Evolutionary conservation across 345 rosid species (phyloP).

Genomic region (Mallotus nudiflorus): DNA sequence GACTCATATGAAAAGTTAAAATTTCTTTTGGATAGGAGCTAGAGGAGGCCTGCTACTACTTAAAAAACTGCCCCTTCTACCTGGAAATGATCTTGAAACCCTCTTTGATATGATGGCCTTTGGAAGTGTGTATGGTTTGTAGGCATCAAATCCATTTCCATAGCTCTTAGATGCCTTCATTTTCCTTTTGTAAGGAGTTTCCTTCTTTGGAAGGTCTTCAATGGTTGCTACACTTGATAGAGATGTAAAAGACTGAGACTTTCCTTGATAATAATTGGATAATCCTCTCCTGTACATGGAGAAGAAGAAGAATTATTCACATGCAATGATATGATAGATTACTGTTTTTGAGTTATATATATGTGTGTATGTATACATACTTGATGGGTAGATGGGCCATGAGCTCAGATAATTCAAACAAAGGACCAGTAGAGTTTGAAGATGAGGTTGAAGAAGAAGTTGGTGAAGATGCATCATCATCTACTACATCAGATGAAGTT

Average conservation of each 20-base stretch:
- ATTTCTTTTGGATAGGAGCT: conserved; percentile 35
- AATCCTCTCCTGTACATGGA: conserved; percentile 58
- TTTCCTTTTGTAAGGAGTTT: conserved; percentile 29
- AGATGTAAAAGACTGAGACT: conserved; percentile 78
- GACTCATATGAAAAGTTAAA: conserved; percentile 5
- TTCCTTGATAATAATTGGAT: conserved; percentile 75
- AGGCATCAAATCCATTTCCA: conserved; percentile 45
- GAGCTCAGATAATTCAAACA: conserved; percentile 33
- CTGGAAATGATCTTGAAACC: conserved; percentile 31
- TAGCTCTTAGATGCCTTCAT: conserved; percentile 52
- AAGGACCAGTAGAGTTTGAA: conserved; percentile 25
- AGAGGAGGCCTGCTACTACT: conserved; percentile 35
- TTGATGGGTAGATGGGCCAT: conserved; percentile 36
- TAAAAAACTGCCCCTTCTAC: conserved; percentile 27
- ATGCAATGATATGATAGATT: no score
- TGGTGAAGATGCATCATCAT: conserved; percentile 27
- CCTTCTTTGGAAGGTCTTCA: conserved; percentile 64
- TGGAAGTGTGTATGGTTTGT: conserved; percentile 28
- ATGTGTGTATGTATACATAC: conserved; percentile 20
- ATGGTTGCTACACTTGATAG: conserved; percentile 57
- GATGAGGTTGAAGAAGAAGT: conserved; percentile 20
- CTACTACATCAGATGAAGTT: conserved; percentile 22
- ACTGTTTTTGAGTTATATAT: no score
- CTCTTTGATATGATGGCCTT: conserved; percentile 42
- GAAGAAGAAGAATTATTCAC: no score